Conservation (phyloP, 768 basidiomycete genomes). For the Pisolithus sp. region DNA sequence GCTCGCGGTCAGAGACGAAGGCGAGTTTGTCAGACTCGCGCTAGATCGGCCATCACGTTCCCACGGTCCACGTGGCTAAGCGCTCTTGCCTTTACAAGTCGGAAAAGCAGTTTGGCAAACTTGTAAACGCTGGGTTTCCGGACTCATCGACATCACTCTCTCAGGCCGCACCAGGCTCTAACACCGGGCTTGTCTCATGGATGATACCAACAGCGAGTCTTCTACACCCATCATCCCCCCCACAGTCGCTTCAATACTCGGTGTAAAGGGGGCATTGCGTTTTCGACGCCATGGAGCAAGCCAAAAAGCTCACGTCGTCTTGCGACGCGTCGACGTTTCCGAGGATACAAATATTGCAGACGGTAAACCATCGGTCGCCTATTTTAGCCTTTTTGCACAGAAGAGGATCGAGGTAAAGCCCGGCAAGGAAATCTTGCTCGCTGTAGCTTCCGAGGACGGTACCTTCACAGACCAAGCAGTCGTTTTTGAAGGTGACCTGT, state of each 20-base stretch:
- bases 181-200: slow-evolving; percentile 21
- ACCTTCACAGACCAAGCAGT: slow-evolving; percentile 51
- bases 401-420: slow-evolving; percentile 67
- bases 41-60: not conserved
- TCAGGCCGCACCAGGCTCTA: slow-evolving; percentile 9
- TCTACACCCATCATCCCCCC: slow-evolving; percentile 22
- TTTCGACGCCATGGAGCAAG: slow-evolving; percentile 60
- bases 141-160: slow-evolving; percentile 5
- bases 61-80: slow-evolving; percentile 18
- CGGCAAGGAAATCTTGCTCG: slow-evolving; percentile 63
- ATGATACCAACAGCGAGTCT: slow-evolving; percentile 34
- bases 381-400: slow-evolving; percentile 60
- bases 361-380: slow-evolving; percentile 35
- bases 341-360: slow-evolving; percentile 41
- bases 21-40: not conserved
- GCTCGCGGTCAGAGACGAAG: not conserved
- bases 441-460: slow-evolving; percentile 48
- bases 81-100: slow-evolving; percentile 7
- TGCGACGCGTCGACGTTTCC: slow-evolving; percentile 51
- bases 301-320: slow-evolving; percentile 62
- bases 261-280: slow-evolving; percentile 55
- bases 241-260: slow-evolving; percentile 49
- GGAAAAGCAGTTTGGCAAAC: slow-evolving; percentile 5
- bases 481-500: slow-evolving; percentile 49
- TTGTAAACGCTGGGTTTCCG: slow-evolving; percentile 4